These are phyloP conservation scores for Candida wancherniae DNA, from an alignment of 805 yeast genomes.

Conservation along the genomic window DNA sequence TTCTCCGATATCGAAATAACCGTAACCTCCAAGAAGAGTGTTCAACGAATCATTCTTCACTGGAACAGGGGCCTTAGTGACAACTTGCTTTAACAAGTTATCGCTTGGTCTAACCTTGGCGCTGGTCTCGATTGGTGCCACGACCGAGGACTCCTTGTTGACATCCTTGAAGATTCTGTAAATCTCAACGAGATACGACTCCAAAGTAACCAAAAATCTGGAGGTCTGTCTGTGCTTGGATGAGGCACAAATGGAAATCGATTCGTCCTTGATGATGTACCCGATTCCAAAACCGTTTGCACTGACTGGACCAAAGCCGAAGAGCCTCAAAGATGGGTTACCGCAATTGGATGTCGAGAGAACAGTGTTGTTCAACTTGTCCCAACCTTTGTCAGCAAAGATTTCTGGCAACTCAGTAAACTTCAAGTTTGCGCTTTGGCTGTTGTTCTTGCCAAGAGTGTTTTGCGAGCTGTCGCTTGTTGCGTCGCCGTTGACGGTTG, in stretches of 20 bases:
- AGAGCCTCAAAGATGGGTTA: slow-evolving; percentile 52
- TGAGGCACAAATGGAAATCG: slow-evolving; percentile 48
- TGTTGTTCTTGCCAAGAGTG: slow-evolving; percentile 24
- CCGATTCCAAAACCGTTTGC: slow-evolving; percentile 59
- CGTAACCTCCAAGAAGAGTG: slow-evolving; percentile 52
- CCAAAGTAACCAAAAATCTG: slow-evolving; percentile 49
- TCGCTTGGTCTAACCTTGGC: slow-evolving; percentile 13
- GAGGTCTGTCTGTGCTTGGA: slow-evolving; percentile 59
- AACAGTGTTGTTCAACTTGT: slow-evolving; percentile 70
- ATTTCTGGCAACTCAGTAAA: slow-evolving; percentile 55
- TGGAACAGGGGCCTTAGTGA: slow-evolving; percentile 11
- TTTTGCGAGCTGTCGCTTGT: slow-evolving; percentile 24
- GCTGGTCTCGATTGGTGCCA: slow-evolving; percentile 24
- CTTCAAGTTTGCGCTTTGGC: slow-evolving; percentile 12
- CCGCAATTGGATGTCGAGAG: slow-evolving; percentile 57
- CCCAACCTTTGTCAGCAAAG: slow-evolving; percentile 88
- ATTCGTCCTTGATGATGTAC: slow-evolving; percentile 49
- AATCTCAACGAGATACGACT: slow-evolving; percentile 46
- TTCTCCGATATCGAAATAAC: slow-evolving; percentile 56
- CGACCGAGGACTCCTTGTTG: slow-evolving; percentile 12
- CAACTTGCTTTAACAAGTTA: slow-evolving; percentile 2
- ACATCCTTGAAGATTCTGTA: slow-evolving; percentile 29
- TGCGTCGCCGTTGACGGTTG: slow-evolving; percentile 7
- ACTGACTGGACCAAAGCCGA: slow-evolving; percentile 58
- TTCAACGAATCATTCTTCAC: slow-evolving; percentile 16